These are phyloP conservation scores for Trametes gibbosa DNA, from an alignment of 768 basidiomycete genomes.

Conservation along the genomic window DNA sequence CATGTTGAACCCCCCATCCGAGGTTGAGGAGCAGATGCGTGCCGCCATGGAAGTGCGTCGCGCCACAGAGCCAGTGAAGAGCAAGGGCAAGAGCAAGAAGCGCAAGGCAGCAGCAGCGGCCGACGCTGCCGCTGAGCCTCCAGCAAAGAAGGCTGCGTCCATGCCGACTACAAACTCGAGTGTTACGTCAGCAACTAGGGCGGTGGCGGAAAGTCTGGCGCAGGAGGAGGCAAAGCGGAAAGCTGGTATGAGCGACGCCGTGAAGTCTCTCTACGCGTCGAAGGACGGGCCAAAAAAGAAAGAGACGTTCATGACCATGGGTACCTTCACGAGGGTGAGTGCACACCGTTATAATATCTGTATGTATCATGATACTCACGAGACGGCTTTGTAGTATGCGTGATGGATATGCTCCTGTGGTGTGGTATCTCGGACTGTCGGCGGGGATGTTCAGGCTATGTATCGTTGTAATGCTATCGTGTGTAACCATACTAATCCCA, in stretches of 20 bases:
- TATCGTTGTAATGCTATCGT: slow-evolving; percentile 10
- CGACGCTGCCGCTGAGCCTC: slow-evolving; percentile 36
- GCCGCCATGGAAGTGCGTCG: slow-evolving; percentile 56
- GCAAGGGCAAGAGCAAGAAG: slow-evolving; percentile 63
- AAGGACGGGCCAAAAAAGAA: slow-evolving; percentile 59
- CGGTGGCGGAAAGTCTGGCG: slow-evolving; percentile 69
- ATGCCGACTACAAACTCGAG: slow-evolving; percentile 49
- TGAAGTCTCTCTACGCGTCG: slow-evolving; percentile 73
- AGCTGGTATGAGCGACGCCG: slow-evolving; percentile 80
- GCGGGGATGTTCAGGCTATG: slow-evolving; percentile 12
- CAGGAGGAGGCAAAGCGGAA: slow-evolving; percentile 82
- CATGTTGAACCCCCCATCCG: slow-evolving; percentile 63
- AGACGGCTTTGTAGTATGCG: slow-evolving; percentile 12
- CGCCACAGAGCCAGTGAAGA: slow-evolving; percentile 53
- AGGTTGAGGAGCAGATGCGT: slow-evolving; percentile 62
- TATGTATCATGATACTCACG: neutral
- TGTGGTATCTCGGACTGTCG: slow-evolving; percentile 5
- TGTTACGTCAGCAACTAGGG: slow-evolving; percentile 56
- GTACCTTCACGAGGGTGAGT: slow-evolving; percentile 88
- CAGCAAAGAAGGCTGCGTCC: slow-evolving; percentile 38
- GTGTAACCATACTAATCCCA: neutral
- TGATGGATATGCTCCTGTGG: neutral
- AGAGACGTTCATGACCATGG: slow-evolving; percentile 90
- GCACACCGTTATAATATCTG: neutral
- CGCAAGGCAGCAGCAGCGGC: slow-evolving; percentile 30